These are phyloP conservation scores for Umbelopsis vinacea DNA, from an alignment of 192 early-diverging fungal genomes.

Conservation along the genomic window DNA sequence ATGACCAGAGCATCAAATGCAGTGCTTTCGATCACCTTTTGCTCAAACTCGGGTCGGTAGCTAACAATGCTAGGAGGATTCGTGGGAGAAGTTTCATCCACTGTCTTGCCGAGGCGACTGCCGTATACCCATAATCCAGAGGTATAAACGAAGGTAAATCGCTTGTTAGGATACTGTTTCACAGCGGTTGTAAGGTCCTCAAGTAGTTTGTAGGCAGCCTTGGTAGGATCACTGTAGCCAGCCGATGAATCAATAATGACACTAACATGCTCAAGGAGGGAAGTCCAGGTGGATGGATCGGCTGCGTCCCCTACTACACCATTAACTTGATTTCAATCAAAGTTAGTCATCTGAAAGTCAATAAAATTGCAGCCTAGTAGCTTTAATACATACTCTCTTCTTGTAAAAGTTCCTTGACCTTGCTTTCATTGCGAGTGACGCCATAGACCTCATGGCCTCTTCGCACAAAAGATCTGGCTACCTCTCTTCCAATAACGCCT, in stretches of 20 bases:
- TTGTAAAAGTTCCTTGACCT: conserved; percentile 21
- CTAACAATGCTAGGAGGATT: conserved; percentile 4
- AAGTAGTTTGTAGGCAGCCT: background rate
- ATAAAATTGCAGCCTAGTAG: too few relatives aligned
- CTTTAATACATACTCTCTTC: conserved; percentile 33
- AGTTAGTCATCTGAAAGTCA: background rate
- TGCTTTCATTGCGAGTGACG: conserved; percentile 28
- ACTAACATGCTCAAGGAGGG: conserved; percentile 25
- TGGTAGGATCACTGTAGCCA: background rate
- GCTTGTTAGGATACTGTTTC: conserved; percentile 32
- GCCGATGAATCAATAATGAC: conserved; percentile 40
- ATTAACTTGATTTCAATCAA: conserved; percentile 23
- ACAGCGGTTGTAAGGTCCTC: conserved; percentile 33
- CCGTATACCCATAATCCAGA: conserved; percentile 32
- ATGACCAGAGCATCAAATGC: conserved; percentile 31
- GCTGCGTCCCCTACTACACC: conserved; percentile 26
- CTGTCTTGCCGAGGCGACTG: background rate
- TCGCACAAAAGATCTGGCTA: conserved; percentile 39
- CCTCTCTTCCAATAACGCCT: conserved; percentile 42
- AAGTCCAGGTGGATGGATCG: conserved; percentile 24
- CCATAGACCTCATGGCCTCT: conserved; percentile 45
- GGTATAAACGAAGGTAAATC: conserved; percentile 40
- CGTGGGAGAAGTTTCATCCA: background rate
- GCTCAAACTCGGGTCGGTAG: conserved; percentile 38
- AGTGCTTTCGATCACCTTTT: conserved; percentile 22